Base-by-base conservation (phyloP, 306 rosid genomes). In the Fagus sylvatica region DNA sequence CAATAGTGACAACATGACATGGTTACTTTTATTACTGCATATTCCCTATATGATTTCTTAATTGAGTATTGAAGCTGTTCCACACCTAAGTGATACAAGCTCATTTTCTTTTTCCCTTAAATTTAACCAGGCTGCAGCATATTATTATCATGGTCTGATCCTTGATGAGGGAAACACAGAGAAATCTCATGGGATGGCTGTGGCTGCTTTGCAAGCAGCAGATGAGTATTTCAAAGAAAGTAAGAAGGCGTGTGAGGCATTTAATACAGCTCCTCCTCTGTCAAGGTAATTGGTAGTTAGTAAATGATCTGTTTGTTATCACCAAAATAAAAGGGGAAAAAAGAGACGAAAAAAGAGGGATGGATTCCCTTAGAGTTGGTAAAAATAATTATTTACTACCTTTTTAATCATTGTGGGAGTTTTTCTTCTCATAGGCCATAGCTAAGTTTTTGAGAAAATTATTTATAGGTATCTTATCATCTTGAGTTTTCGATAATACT, bases 111-210 rank as follows among this genome's bases (percentile, higher is more conserved):
- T 69, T 79, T 75, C 71, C 30, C 46, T 72, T 32, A 76, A 72
- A 75, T 36, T 79, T 84, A 46, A 74, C 84, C 87, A 95, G 98
- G 98, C 99, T 81, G 97, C 88, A n/a, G 98, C 98, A 36, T 95
- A 95, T 80, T 95, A 95, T 90, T 95, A 95, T 81, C 99, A 95
- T 64, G 99, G 99, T 67, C 82, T 91, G 79, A 95, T 93, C 82
- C 99, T 95, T 69, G 99, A 95, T 56, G 99, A 95, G 88, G 99
- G 99, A 69, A 95, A 91, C 85, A 93, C 99, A 0, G 99, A 95
- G 87, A 95, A 93, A 66, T 89, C 93, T 76, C 98, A 93, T 71
- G 99, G 98, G 65, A 95, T 92, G 99, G 99, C 99, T 78, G 99
- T 95, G 48, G 99, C 99, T 69, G 98, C 99, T 81, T 85, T 95